phyloP scores from a whole-genome alignment of 2,329 filamentous ascomycete genomes.

The Colletotrichum lini region DNA sequence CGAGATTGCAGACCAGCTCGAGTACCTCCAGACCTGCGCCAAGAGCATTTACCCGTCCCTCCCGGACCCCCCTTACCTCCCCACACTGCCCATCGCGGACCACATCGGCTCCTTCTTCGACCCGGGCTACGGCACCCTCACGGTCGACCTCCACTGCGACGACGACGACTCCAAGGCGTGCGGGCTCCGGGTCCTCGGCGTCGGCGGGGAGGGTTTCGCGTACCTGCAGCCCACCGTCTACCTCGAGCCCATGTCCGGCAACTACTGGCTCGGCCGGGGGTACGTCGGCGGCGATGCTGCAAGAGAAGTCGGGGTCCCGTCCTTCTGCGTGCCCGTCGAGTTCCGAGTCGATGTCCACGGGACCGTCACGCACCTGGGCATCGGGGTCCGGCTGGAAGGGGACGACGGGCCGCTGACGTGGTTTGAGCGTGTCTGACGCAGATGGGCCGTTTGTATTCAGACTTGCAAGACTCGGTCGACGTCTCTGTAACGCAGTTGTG shows the following conservation, averaged over 20 bases:
- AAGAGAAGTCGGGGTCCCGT: neutral
- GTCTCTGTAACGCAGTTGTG: too few species aligned
- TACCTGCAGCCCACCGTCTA: conserved; percentile 19
- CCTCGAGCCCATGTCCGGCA: conserved; percentile 43
- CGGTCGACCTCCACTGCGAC: conserved; percentile 40
- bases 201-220: neutral
- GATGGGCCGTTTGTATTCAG: too few species aligned
- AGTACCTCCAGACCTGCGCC: conserved; percentile 43
- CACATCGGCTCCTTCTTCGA: conserved; percentile 59
- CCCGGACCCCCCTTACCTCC: conserved; percentile 47
- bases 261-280: conserved; percentile 42
- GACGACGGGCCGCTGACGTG: conserved; percentile 15
- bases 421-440: conserved; percentile 17
- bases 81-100: conserved; percentile 56
- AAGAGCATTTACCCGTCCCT: conserved; percentile 41
- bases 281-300: neutral
- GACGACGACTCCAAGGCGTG: conserved; percentile 28
- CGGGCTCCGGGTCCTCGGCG: conserved; percentile 32
- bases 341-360: conserved; percentile 16
- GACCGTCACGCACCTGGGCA: conserved; percentile 6
- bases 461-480: too few species aligned
- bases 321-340: conserved; percentile 12
- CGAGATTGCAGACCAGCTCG: neutral
- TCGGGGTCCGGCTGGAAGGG: conserved; percentile 21
- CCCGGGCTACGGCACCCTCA: conserved; percentile 44